These are phyloP conservation scores for Candida neerlandica DNA, from an alignment of 1,139 yeast species.

Conservation along the genomic window DNA sequence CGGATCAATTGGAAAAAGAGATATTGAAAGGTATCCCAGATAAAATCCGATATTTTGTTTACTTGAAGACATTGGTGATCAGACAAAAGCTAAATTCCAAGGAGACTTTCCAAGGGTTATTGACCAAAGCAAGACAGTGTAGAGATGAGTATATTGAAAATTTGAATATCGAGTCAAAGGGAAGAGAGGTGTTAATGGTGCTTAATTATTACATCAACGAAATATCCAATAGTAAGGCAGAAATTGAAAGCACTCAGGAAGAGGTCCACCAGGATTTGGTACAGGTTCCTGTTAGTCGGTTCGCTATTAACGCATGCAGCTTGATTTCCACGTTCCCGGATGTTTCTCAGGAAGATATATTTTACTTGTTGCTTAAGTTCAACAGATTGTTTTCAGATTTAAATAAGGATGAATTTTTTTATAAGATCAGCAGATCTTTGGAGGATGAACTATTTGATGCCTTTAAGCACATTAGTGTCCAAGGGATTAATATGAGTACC, in stretches of 20 bases:
- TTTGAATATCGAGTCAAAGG: conserved; percentile 21
- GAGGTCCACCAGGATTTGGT: conserved; percentile 4
- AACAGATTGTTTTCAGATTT: conserved; percentile 30
- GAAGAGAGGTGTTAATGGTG: conserved; percentile 33
- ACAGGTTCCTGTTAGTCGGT: conserved; percentile 15
- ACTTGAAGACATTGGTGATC: conserved; percentile 37
- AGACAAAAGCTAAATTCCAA: conserved; percentile 30
- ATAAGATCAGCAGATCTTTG: conserved; percentile 38
- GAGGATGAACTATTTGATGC: conserved; percentile 34
- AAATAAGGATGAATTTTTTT: conserved; percentile 41
- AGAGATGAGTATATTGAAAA: conserved; percentile 24
- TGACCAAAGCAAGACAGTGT: conserved; percentile 29
- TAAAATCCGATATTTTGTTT: conserved; percentile 31
- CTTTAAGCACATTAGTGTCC: conserved; percentile 39
- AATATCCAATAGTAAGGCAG: conserved; percentile 5
- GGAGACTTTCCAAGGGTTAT: conserved; percentile 33
- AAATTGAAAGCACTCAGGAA: conserved; percentile 3
- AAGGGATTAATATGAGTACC: conserved; percentile 36
- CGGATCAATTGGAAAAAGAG: conserved; percentile 28
- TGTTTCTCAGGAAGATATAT: conserved; percentile 31
- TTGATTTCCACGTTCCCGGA: conserved; percentile 25
- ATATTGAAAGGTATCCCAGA: conserved; percentile 38
- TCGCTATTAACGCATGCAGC: conserved; percentile 26
- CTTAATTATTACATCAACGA: conserved; percentile 38
- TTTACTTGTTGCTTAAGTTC: conserved; percentile 38